Evolutionary conservation across 2,329 filamentous ascomycete genomes (phyloP), one percentile per base, ranked within the genome.

Genomic region (Aspergillus jensenii): DNA sequence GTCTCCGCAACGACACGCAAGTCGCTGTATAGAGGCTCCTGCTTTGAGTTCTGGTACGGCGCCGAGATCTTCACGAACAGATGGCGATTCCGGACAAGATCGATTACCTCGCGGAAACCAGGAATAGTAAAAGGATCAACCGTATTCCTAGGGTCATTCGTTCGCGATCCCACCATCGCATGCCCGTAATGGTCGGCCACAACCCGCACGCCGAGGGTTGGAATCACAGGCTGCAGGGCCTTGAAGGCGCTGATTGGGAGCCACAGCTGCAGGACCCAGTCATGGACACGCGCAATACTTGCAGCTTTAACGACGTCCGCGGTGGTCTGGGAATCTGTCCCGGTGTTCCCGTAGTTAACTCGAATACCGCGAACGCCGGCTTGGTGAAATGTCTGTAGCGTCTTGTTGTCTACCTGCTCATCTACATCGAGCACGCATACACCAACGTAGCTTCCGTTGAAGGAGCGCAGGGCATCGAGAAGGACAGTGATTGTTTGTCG

Each of bases 21-120:
- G 21, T 51, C 48, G 23, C 37, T 39, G 23, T 51, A 41, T 15
- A 51, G n/a, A 9, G 48, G 48, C 33, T 37, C 48, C 33, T 51
- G 33, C 35, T 41, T 37, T 3, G 48, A 51, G 37, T 51, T 51
- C 48, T 51, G 48, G 17, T 51, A 51, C 4, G 48, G 48, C 7
- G 48, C 48, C 3, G 48, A 51, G 7, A 51, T 51, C 31, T 51
- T 51, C 48, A 51, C 48, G 19, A 51, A 51, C 12, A 51, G 31
- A 25, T 51, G 33, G 7, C 23, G 33, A 8, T 40, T 39, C 17
- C 19, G n/a, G 8, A 50, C 47, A 11, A 40, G 48, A 21, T 51
- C 48, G 9, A 40, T 15, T 2, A 39, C 35, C 17, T 51, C 48
- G 17, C 48, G 33, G 48, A 51, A 51, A 9, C 48, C 48, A 9